Evolutionary conservation across 768 basidiomycete genomes (phyloP), one percentile per base, ranked within the genome.

Genomic region (Lactarius vividus): DNA sequence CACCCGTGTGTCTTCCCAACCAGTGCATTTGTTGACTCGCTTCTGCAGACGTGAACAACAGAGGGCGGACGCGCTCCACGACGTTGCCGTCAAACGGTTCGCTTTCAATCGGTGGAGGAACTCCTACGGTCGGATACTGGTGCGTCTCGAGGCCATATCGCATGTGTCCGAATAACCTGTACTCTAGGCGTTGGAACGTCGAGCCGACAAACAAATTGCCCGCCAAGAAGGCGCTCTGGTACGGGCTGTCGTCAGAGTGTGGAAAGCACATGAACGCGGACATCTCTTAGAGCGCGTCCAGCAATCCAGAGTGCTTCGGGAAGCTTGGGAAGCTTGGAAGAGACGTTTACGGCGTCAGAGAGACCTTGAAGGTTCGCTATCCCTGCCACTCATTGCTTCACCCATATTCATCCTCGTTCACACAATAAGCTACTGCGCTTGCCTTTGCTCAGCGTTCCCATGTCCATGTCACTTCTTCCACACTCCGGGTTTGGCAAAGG

Each of bases 181-280:
- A 55, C 37, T 54, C 2, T 69, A 92, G 91, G 72, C 67, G 23
- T 75, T 86, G 74, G 84, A 87, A 71, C 79, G 72, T 62, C 84
- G 83, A 33, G 89, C 85, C 13, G 74, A 78, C 64, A 88, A 84
- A 63, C 82, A 87, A 71, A 62, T 84, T 15, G 77, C 78, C 55
- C 79, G 85, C 53, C 86, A 85, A 71, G 84, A 90, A 62, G 79
- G 78, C 61, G 77, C 86, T 16, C 79, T 89, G 26, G 65, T 89
- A 35, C 81, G 82, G 54, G 88, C 85, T 33, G 77, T 88, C 55
- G 75, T 81, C 70, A 79, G 85, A 56, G 82, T 89, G 4, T 88
- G 89, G 88, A 87, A 83, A 70, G 86, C 89, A 26, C 83, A 82
- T 44, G 88, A 88, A 70, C 83, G 86, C 10, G 87, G 86, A 35